Conservation (phyloP, 192 early-diverging fungal genomes). For the Chytriomyces confervae region DNA sequence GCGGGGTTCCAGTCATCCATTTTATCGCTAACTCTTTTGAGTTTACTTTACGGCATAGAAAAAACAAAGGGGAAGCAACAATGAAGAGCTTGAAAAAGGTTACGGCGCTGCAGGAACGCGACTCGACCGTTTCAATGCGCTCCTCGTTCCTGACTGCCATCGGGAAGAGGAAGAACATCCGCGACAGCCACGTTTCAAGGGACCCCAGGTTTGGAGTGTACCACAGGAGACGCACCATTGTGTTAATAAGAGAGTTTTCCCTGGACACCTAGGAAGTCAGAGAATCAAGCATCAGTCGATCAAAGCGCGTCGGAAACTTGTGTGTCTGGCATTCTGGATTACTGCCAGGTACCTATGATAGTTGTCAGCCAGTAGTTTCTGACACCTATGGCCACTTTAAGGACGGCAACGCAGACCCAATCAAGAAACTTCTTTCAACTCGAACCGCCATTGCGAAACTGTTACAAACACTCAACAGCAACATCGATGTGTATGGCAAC, state of each 20-base stretch:
- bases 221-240: not conserved
- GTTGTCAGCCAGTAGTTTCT: not conserved
- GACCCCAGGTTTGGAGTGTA: not conserved
- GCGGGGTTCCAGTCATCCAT: not conserved
- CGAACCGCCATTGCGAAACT: constrained; percentile 8
- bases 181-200: not conserved
- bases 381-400: not conserved
- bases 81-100: constrained; percentile 8
- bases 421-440: not conserved
- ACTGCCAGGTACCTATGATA: not conserved
- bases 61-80: not conserved
- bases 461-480: constrained; percentile 39
- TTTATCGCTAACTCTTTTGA: no score
- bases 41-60: no score
- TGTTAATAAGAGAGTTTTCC: not conserved
- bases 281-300: not conserved
- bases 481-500: constrained; percentile 51
- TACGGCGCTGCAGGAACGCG: not conserved
- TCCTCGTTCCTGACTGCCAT: constrained; percentile 4
- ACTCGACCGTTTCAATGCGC: not conserved
- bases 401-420: constrained; percentile 1
- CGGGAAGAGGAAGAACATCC: constrained; percentile 1
- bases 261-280: not conserved
- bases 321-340: constrained; percentile 1
- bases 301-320: not conserved